Base-by-base conservation (phyloP, 2,329 filamentous ascomycete genomes). In the Xylaria sp. region DNA sequence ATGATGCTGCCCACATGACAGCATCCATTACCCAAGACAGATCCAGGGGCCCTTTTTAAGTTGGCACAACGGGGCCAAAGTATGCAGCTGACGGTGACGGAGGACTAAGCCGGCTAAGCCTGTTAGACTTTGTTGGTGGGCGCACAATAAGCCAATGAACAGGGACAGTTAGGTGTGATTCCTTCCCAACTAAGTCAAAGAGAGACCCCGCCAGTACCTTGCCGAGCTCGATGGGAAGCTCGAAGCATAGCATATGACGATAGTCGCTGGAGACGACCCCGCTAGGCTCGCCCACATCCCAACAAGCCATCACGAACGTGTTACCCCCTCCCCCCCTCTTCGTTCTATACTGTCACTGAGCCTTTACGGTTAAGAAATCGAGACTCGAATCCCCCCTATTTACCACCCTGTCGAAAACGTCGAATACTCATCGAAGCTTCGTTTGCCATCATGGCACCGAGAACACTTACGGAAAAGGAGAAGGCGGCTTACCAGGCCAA, bases 401-500 rank as follows among this genome's bases (percentile, higher is more conserved):
- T 50, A 53, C 21, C 30, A 24, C 5, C 21, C 1, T 32, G 2
- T 61, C 50, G 21, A 56, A 27, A 27, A 36, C 17, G 4, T 36
- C 51, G 27, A 61, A 61, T 17, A 11, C 34, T 19, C 9, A 51
- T 19, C 19, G 8, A 54, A 51, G 21, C 19, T 8, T 21, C n/a
- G 60, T 48, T 59, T 2, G 17, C 19, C 65, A 70, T 24, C n/a
- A 70, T 70, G 65, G n/a, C n/a, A n/a, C 50, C 63, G 11, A 63
- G 45, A 53, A 45, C 60, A 63, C 59, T 62, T 19, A 57, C 69
- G 14, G 54, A 42, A 1, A 60, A 65, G 30, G 67, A 67, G 14
- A 65, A 63, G 57, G 67, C 57, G 1, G 67, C 69, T 32, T 71
- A 65, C 34, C 67, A 57, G 1, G 45, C 39, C 0, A 65, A 64